Evolutionary conservation across 2,329 filamentous ascomycete genomes (phyloP).

Genomic region (Penicillium brevicompactum): DNA sequence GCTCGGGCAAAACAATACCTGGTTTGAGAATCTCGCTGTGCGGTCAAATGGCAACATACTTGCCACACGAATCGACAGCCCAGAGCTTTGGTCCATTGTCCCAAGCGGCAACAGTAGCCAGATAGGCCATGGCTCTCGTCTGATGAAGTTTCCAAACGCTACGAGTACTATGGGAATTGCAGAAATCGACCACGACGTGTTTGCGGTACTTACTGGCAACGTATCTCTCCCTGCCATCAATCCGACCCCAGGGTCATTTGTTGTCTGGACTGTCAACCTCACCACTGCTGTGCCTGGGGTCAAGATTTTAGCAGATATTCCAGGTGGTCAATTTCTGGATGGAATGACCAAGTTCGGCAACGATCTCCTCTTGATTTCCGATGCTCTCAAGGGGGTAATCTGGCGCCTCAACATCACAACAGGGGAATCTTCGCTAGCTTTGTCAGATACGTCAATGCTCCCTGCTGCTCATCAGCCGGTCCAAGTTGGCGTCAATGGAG

Average conservation of each 20-base stretch:
- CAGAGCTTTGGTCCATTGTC: conserved; percentile 10
- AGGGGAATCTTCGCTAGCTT: background rate
- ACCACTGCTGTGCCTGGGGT: background rate
- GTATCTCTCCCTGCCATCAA: background rate
- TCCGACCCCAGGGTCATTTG: background rate
- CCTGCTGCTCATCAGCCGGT: background rate
- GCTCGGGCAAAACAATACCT: conserved; percentile 4
- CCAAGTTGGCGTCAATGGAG: conserved; percentile 8
- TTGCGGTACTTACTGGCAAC: background rate
- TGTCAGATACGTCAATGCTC: conserved; percentile 1
- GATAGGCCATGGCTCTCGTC: background rate
- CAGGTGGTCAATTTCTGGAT: conserved; percentile 2
- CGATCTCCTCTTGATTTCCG: conserved; percentile 2
- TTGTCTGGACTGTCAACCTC: conserved; percentile 5
- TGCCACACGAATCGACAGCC: conserved; percentile 7
- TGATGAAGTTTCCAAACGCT: conserved; percentile 9
- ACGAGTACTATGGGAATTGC: conserved; percentile 3
- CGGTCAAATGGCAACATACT: conserved; percentile 3
- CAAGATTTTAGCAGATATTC: background rate
- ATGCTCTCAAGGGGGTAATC: conserved; percentile 10
- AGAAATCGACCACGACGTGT: background rate
- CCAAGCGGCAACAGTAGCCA: background rate
- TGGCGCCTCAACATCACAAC: conserved; percentile 7
- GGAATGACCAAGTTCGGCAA: conserved; percentile 3
- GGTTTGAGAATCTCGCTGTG: conserved; percentile 11